Percentiles rank a stretch among this genome's conserved stretches.
phyloP scores from a whole-genome alignment of 352 stramenopile genomes.

The Blastocystis sp. region DNA sequence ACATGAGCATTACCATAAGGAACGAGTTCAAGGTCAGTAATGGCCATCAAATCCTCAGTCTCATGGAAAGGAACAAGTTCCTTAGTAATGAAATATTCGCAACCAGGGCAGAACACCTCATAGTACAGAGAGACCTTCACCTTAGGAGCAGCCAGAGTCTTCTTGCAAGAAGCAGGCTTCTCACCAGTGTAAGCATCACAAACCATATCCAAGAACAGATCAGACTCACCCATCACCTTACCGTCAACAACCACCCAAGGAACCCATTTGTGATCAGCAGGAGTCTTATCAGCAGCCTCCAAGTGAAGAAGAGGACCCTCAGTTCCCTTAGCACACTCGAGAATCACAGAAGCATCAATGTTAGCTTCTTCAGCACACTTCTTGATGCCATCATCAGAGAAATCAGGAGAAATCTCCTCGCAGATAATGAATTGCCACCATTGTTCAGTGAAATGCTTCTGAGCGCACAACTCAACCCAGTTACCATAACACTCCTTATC shows the following conservation, averaged over 20 bases:
- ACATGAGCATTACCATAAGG: constrained; percentile 46
- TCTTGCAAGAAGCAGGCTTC: constrained; percentile 42
- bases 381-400: constrained; percentile 16
- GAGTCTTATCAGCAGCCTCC: background rate
- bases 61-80: background rate
- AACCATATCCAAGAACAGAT: background rate
- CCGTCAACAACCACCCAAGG: constrained; percentile 51
- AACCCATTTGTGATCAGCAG: background rate
- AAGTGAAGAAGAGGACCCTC: constrained; percentile 18
- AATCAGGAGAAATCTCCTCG: constrained; percentile 6
- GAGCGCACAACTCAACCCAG: constrained; percentile 22
- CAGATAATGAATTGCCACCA: constrained; percentile 27
- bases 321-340: constrained; percentile 2
- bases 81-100: background rate
- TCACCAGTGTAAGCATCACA: constrained; percentile 43
- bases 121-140: constrained; percentile 30
- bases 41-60: constrained; percentile 27
- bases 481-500: constrained; percentile 59
- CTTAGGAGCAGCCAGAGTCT: background rate
- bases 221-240: constrained; percentile 31
- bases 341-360: constrained; percentile 7
- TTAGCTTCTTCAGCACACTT: background rate
- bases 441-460: constrained; percentile 31
- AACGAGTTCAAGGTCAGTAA: constrained; percentile 46
- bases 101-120: constrained; percentile 42